phyloP scores from a whole-genome alignment of 768 basidiomycete genomes.

The Amanita jacksonii region DNA sequence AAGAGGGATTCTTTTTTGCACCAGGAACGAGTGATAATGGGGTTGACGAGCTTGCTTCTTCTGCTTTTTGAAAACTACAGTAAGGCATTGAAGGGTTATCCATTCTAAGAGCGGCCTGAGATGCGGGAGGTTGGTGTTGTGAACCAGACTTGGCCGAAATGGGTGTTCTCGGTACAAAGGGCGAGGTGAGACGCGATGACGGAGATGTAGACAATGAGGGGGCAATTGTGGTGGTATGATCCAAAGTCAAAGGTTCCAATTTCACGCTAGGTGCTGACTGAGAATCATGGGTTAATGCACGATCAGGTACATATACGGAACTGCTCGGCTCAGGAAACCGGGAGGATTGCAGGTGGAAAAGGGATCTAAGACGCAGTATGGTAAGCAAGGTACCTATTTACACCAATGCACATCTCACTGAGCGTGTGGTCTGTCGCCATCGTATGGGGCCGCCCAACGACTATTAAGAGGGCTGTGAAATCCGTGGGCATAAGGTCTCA shows the following conservation, averaged over 20 bases:
- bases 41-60: constrained; percentile 13
- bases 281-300: not conserved
- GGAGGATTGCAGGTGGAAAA: constrained; percentile 6
- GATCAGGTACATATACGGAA: constrained; percentile 13
- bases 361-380: constrained; percentile 8
- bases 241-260: constrained; percentile 11
- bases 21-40: constrained; percentile 18
- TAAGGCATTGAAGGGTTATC: constrained; percentile 8
- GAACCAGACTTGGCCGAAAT: constrained; percentile 16
- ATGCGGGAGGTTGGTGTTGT: constrained; percentile 2
- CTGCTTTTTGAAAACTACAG: constrained; percentile 4
- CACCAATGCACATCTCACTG: constrained; percentile 10
- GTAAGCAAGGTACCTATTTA: not conserved
- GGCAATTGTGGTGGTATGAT: constrained; percentile 12
- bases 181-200: constrained; percentile 32
- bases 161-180: constrained; percentile 33
- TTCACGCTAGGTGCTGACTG: constrained; percentile 12
- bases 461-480: not conserved
- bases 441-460: not conserved
- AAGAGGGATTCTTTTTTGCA: constrained; percentile 10
- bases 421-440: not conserved
- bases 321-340: constrained; percentile 18
- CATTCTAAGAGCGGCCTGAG: not conserved
- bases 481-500: not conserved
- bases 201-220: constrained; percentile 23